Percentiles rank a stretch among this genome's conserved stretches.
These are phyloP conservation scores for Xylaria hypoxylon DNA, from an alignment of 2,329 filamentous ascomycete species.

Conservation along the genomic window DNA sequence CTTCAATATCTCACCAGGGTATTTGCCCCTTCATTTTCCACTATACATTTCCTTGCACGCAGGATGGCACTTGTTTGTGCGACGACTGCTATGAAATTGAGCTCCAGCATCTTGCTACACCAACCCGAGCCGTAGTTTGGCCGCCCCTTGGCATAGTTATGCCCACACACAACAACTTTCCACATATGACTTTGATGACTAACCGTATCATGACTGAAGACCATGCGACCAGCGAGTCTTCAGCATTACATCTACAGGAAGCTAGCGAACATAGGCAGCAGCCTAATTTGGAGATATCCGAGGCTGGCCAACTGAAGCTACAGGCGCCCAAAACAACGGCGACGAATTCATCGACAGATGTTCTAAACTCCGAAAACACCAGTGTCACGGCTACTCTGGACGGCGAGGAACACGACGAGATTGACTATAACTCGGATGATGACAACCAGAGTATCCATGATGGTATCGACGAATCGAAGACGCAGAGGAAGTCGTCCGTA, in stretches of 20 bases:
- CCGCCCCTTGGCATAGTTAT: conserved; percentile 17
- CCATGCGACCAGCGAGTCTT: conserved; percentile 34
- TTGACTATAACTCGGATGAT: conserved; percentile 52
- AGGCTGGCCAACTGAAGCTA: conserved; percentile 28
- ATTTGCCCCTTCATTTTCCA: conserved; percentile 38
- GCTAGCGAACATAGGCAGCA: conserved; percentile 21
- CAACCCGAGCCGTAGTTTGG: conserved; percentile 24
- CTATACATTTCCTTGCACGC: conserved; percentile 15
- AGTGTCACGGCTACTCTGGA: conserved; percentile 52
- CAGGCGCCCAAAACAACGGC: conserved; percentile 31
- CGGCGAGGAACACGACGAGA: conserved; percentile 51
- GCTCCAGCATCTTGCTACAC: conserved; percentile 30
- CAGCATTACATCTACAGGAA: conserved; percentile 26
- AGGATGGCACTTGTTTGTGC: conserved; percentile 30
- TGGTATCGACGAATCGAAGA: conserved; percentile 37
- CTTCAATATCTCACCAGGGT: conserved; percentile 47
- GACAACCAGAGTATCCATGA: conserved; percentile 50
- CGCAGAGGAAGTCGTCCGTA: conserved; percentile 39
- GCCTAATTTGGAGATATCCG: conserved; percentile 6
- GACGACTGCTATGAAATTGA: conserved; percentile 37
- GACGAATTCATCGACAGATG: conserved; percentile 44
- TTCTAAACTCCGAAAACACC: conserved; percentile 51
- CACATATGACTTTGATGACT: conserved; percentile 35
- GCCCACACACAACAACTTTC: conserved; percentile 23
- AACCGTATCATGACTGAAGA: conserved; percentile 42